Base-by-base conservation (phyloP, 1,284 basidiomycete genomes). In the Erythrobasidium hasegawianum region DNA sequence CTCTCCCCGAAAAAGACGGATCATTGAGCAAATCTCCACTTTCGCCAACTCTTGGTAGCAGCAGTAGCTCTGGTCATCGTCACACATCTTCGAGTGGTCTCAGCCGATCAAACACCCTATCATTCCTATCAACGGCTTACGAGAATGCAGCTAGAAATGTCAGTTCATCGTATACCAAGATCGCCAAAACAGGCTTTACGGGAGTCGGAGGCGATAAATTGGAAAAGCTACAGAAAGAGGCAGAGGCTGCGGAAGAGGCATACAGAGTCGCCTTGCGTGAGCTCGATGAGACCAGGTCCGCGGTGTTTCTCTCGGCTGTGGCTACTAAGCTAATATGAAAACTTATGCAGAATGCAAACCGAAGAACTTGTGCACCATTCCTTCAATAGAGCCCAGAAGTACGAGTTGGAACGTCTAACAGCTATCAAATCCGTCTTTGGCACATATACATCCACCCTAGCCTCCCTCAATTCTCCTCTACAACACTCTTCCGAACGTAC, bases 361-460 rank as follows among this genome's bases (percentile, higher is more conserved):
- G 73, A 74, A 49, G 68, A 71, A 24, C 47, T 67, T 24, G 50
- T 70, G 27, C 55, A 65, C 20, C 47, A 62, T 14, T 69, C 70
- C 45, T 54, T 72, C 22, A 40, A 70, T 7, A 70, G 71, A 53
- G 45, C 67, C 1, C 70, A 73, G 33, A 71, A 71, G 20, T 68
- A 64, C 40, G 73, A 74, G 39, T n/a, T 52, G 11, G 72, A 74
- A 33, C 71, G 73, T 9, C 57, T 72, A 20, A 66, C 69, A 43
- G 73, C 73, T 10, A 67, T 69, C 8, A 58, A 70, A 1, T 64
- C 58, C 4, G 58, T 61, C 5, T 45, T 67, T 3, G 47, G 27
- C 9, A 61, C 65, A 2, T 67, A 60, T 33, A 60, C 47, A n/a
- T 39, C 65, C 11, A 56, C 65, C 9, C 26, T 67, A 10, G 52